Base-by-base conservation (phyloP, 2,329 filamentous ascomycete species). In the Claviceps purpurea region DNA sequence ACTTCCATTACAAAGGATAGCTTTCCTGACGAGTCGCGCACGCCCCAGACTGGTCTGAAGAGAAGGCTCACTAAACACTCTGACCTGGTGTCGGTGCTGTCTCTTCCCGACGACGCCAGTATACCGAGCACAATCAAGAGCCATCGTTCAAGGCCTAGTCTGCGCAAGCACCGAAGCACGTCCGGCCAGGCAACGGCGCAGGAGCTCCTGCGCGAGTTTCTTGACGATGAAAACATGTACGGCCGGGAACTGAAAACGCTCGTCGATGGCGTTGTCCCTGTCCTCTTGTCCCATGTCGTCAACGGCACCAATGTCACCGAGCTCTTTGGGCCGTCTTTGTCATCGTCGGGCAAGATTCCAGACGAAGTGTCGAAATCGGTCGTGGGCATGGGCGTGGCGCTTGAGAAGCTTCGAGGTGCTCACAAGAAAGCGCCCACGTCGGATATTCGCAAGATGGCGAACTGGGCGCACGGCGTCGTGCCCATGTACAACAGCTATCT, bases 251-350 rank as follows among this genome's bases (percentile, higher is more conserved):
- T 98, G 37, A 89, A 89, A 63, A 96, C 93, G 0, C 70, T 98
- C 37, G 90, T 97, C 7, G 90, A 95, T 60, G 93, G 93, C 52
- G 91, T 98, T 22, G 87, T 98, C 52, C 93, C 93, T 0, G 91
- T 97, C 2, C 76, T 98, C 2, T 72, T 98, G 50, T 88, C 84
- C 10, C 88, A 89, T 57, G 87, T 95, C 8, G 77, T 96, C 13
- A 85, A 86, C 55, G 81, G 81, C 1, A 77, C 77, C 14, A 74
- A 81, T 47, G 77, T 80, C 3, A 77, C 80, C 20, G 82, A 83
- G 4, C 71, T 91, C 2, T 89, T 91, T 61, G 78, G 78, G 18
- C 74, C 77, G 10, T 74, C 75, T 18, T 61, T 69, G 14, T 70
- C 74, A 24, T 24, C 42, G 16, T 26, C 37, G 30, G 69, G 71